Conservation (phyloP, 306 rosid genomes). For the Fagus crenata region DNA sequence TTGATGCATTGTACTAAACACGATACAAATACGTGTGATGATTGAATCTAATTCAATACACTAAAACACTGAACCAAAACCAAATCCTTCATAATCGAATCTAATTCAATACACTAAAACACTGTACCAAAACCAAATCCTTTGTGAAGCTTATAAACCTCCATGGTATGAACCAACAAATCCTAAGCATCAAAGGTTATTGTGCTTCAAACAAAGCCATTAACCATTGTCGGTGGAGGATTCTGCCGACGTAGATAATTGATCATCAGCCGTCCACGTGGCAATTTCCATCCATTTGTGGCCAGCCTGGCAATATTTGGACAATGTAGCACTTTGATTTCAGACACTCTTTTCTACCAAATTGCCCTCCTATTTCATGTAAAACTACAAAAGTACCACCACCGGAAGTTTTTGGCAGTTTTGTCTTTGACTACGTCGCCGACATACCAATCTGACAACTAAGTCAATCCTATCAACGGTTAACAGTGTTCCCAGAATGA, state of each 20-base stretch:
- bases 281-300: neutral
- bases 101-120: too few species aligned
- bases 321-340: neutral
- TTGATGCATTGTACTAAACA: too few species aligned
- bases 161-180: too few species aligned
- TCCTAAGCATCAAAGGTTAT: too few species aligned
- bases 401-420: too few species aligned
- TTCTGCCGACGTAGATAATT: slow-evolving; percentile 16
- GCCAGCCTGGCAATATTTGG: slow-evolving; percentile 26
- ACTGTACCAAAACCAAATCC: too few species aligned
- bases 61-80: too few species aligned
- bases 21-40: too few species aligned
- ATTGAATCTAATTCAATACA: too few species aligned
- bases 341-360: neutral
- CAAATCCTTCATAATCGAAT: too few species aligned
- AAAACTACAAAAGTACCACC: slow-evolving; percentile 27
- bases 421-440: neutral
- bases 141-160: too few species aligned
- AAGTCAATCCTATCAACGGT: neutral
- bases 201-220: slow-evolving; percentile 8
- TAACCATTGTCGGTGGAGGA: slow-evolving; percentile 48
- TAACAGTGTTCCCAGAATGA: neutral
- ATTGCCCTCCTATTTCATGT: neutral
- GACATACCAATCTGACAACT: neutral
- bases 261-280: slow-evolving; percentile 38